phyloP scores from a whole-genome alignment of 2,329 filamentous ascomycete species.

The Aspergillus tanneri region DNA sequence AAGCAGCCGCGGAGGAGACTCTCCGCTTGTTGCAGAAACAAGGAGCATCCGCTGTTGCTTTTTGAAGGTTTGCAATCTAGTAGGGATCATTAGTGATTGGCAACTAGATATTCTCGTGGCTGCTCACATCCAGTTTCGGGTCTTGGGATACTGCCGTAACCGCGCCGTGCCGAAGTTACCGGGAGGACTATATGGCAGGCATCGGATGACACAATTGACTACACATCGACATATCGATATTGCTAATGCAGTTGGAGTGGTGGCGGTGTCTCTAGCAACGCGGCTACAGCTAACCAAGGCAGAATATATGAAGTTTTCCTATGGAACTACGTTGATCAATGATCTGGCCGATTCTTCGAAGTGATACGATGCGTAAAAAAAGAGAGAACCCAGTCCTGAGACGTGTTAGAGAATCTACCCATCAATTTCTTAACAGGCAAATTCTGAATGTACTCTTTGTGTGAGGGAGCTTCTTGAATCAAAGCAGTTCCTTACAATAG shows the following conservation, averaged over 20 bases:
- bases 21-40: slow-evolving; percentile 17
- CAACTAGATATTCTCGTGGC: slow-evolving; percentile 19
- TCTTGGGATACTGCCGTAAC: slow-evolving; percentile 22
- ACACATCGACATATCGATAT: slow-evolving; percentile 22
- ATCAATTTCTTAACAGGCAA: slow-evolving; percentile 16
- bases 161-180: slow-evolving; percentile 14
- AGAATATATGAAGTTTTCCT: slow-evolving; percentile 10
- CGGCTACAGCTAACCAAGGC: slow-evolving; percentile 11
- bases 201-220: slow-evolving; percentile 16
- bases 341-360: slow-evolving; percentile 23
- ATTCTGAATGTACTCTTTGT: slow-evolving; percentile 8
- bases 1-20: slow-evolving; percentile 17
- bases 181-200: slow-evolving; percentile 20
- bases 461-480: slow-evolving; percentile 10
- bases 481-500: slow-evolving; percentile 10
- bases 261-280: slow-evolving; percentile 17
- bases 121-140: slow-evolving; percentile 20
- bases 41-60: slow-evolving; percentile 24
- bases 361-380: slow-evolving; percentile 21
- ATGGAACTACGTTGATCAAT: slow-evolving; percentile 17
- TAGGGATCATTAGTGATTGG: slow-evolving; percentile 16
- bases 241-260: slow-evolving; percentile 16
- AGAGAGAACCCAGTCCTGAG: slow-evolving; percentile 23
- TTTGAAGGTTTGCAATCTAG: slow-evolving; percentile 21
- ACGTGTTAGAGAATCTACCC: slow-evolving; percentile 16